A percentile compares a stretch with the other conserved stretches of the same genome.
Conservation (phyloP, 306 rosid genomes). For the Parietaria judaica region DNA sequence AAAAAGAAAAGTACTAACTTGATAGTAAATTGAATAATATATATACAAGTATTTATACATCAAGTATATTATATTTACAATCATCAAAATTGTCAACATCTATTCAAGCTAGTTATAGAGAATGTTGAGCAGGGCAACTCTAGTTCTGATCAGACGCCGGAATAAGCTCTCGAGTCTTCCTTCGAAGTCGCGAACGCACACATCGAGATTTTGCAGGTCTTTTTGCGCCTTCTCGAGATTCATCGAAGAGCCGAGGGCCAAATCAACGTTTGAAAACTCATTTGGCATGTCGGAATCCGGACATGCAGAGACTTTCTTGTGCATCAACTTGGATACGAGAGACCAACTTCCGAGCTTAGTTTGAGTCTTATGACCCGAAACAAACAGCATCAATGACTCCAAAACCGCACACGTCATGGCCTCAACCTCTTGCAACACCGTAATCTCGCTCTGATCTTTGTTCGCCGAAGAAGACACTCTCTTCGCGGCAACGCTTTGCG, state of each 20-base stretch:
- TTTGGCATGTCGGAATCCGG: constrained; percentile 5
- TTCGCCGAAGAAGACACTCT: background rate
- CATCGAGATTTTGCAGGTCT: too few species aligned
- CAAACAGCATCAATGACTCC: constrained; percentile 25
- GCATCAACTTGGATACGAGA: constrained; percentile 17
- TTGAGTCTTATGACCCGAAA: constrained; percentile 18
- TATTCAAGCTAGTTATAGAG: too few species aligned
- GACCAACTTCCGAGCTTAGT: background rate
- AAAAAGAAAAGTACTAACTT: too few species aligned
- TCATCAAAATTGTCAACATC: too few species aligned
- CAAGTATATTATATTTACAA: too few species aligned
- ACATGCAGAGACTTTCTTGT: background rate
- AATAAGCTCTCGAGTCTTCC: too few species aligned
- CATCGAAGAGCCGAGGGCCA: background rate
- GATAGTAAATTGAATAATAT: too few species aligned
- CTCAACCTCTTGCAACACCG: constrained; percentile 22
- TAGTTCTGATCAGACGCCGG: too few species aligned
- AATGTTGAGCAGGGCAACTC: too few species aligned
- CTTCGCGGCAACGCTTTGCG: background rate
- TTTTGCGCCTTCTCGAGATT: too few species aligned
- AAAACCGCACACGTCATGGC: constrained; percentile 12
- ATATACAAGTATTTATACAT: too few species aligned
- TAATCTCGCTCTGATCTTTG: background rate
- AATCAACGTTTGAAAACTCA: constrained; percentile 12
- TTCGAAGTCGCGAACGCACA: too few species aligned